These are phyloP conservation scores for Parasitella parasitica DNA, from an alignment of 371 early-diverging fungal genomes.

Conservation along the genomic window DNA sequence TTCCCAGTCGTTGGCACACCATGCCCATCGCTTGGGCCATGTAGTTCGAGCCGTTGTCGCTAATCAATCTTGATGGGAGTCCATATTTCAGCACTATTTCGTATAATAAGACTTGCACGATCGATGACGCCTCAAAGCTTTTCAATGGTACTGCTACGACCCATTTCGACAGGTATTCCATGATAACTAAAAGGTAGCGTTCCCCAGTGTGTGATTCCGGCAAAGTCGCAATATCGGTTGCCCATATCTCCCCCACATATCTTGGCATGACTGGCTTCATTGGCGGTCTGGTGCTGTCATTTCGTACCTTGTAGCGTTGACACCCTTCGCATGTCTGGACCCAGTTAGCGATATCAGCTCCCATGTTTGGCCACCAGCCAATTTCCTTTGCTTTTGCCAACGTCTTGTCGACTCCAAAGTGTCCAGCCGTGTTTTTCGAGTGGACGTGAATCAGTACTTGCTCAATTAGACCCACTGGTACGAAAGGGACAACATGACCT, in stretches of 20 bases:
- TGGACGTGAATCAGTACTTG: not conserved
- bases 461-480: too few relatives aligned
- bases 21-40: slow-evolving; percentile 10
- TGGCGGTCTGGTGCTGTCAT: not conserved
- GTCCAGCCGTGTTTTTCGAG: slow-evolving; percentile 3
- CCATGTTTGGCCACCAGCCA: slow-evolving; percentile 12
- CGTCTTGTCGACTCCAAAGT: slow-evolving; percentile 15
- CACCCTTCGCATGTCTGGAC: not conserved
- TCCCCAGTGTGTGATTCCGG: slow-evolving; percentile 10
- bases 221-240: slow-evolving; percentile 20
- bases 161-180: slow-evolving; percentile 24
- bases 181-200: slow-evolving; percentile 16
- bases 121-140: not conserved
- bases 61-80: not conserved
- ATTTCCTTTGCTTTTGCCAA: not conserved
- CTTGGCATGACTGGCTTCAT: not conserved
- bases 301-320: slow-evolving; percentile 4
- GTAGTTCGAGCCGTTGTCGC: not conserved
- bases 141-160: slow-evolving; percentile 5
- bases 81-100: not conserved
- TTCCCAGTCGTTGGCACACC: slow-evolving; percentile 7
- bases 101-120: not conserved
- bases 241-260: slow-evolving; percentile 23
- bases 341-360: not conserved
- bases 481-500: not conserved